Evolutionary conservation across 192 early-diverging fungal species (phyloP).

Genomic region (Coemansia biformis): DNA sequence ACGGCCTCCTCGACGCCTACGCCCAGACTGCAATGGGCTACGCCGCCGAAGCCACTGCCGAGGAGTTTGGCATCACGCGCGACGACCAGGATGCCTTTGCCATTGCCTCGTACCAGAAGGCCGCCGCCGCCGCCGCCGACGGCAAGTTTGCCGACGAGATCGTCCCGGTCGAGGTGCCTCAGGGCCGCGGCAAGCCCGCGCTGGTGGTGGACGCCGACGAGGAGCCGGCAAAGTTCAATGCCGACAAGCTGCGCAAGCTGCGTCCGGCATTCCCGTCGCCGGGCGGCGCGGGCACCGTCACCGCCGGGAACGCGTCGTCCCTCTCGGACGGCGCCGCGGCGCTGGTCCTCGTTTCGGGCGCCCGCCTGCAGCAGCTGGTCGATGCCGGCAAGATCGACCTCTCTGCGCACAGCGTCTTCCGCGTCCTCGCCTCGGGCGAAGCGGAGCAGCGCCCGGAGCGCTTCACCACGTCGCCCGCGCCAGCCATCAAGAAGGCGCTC

Average conservation of each 20-base stretch:
- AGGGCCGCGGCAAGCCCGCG: conserved; percentile 62
- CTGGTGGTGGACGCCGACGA: conserved; percentile 59
- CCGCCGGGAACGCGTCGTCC: conserved; percentile 79
- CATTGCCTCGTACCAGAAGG: conserved; percentile 69
- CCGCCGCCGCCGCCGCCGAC: conserved; percentile 60
- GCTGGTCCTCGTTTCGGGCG: conserved; percentile 65
- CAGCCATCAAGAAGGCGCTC: conserved; percentile 75
- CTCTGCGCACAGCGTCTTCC: conserved; percentile 28
- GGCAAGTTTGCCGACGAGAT: conserved; percentile 66
- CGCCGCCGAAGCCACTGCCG: conserved; percentile 76
- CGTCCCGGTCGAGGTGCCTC: conserved; percentile 61
- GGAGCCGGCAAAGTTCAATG: conserved; percentile 66
- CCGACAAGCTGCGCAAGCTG: conserved; percentile 81
- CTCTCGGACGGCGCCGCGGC: conserved; percentile 79
- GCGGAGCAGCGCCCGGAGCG: conserved; percentile 66
- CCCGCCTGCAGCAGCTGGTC: conserved; percentile 49
- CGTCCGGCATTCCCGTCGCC: conserved; percentile 80
- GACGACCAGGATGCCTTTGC: conserved; percentile 79
- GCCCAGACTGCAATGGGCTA: conserved; percentile 71
- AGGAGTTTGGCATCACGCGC: conserved; percentile 69
- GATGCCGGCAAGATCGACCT: conserved; percentile 32
- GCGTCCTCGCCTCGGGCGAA: conserved; percentile 66
- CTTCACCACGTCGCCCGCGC: conserved; percentile 70
- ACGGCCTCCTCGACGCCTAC: conserved; percentile 74
- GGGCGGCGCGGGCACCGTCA: conserved; percentile 74